Evolutionary conservation across 352 stramenopile species (phyloP).

Genomic region (Globisporangium spinosum): DNA sequence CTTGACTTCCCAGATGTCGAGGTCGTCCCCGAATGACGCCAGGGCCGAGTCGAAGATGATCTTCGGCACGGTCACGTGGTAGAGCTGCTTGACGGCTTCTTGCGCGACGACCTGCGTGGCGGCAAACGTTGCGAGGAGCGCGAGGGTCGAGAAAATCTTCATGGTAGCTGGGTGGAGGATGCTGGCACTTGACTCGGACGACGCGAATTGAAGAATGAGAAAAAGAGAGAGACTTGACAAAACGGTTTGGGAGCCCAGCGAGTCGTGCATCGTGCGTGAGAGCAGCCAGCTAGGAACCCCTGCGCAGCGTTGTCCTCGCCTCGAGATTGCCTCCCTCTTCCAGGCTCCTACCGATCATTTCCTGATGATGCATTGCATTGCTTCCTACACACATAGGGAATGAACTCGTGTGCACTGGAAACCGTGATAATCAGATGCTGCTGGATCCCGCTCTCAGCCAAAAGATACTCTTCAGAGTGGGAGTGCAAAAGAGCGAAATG

Average conservation of each 20-base stretch:
- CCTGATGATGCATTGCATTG: neutral
- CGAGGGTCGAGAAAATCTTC: conserved; percentile 26
- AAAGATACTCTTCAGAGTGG: neutral
- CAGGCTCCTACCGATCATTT: neutral
- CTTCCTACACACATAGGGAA: too few species aligned
- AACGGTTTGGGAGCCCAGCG: neutral
- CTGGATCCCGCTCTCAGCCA: neutral
- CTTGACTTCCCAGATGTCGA: conserved; percentile 13
- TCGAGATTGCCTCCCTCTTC: too few species aligned
- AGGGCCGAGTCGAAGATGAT: conserved; percentile 7
- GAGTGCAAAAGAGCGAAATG: neutral
- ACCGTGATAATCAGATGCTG: neutral
- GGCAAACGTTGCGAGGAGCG: conserved; percentile 16
- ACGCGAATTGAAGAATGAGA: neutral
- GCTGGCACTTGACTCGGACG: neutral
- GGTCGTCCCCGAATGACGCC: conserved; percentile 5
- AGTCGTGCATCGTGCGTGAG: neutral
- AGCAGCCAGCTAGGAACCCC: neutral
- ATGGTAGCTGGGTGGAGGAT: conserved; percentile 7
- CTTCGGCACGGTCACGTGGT: conserved; percentile 31
- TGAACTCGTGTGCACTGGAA: neutral
- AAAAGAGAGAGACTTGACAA: neutral
- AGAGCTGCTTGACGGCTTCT: conserved; percentile 28
- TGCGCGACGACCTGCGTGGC: conserved; percentile 19
- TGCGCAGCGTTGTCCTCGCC: too few species aligned